Percentiles rank a stretch among this genome's conserved stretches.
phyloP scores from a whole-genome alignment of 805 yeast species.

The Lachancea cidri region DNA sequence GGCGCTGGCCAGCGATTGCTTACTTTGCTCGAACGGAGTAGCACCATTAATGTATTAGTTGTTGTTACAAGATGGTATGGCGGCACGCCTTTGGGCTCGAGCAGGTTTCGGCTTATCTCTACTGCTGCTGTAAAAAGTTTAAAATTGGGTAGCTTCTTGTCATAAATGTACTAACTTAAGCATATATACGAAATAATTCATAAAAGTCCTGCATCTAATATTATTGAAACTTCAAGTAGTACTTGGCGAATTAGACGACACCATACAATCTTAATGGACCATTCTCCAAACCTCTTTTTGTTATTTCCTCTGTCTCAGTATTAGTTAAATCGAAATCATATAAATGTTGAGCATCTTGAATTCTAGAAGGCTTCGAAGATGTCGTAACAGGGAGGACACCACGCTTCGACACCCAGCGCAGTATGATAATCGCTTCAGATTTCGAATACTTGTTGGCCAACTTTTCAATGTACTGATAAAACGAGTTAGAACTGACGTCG shows the following conservation, averaged over 20 bases:
- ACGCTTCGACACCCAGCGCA: slow-evolving; percentile 63
- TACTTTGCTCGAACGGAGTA: slow-evolving; percentile 46
- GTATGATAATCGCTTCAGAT: slow-evolving; percentile 57
- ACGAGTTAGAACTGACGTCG: slow-evolving; percentile 22
- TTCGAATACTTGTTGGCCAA: slow-evolving; percentile 53
- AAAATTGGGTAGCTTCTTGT: slow-evolving; percentile 33
- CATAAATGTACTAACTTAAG: too few relatives aligned
- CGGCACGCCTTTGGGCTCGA: slow-evolving; percentile 67
- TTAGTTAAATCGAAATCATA: slow-evolving; percentile 49
- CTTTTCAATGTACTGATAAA: slow-evolving; percentile 37
- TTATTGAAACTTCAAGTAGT: slow-evolving; percentile 21
- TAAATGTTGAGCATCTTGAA: slow-evolving; percentile 50
- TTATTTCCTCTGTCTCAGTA: slow-evolving; percentile 45
- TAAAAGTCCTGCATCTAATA: slow-evolving; percentile 3
- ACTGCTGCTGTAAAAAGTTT: slow-evolving; percentile 51
- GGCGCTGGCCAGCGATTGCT: slow-evolving; percentile 65
- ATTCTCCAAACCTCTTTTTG: slow-evolving; percentile 38
- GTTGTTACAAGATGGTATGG: slow-evolving; percentile 83
- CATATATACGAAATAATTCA: neutral
- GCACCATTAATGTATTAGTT: slow-evolving; percentile 50
- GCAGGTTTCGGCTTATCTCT: slow-evolving; percentile 63
- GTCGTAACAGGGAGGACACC: slow-evolving; percentile 75
- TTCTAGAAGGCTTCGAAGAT: slow-evolving; percentile 52
- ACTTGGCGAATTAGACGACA: slow-evolving; percentile 23
- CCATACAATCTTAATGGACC: slow-evolving; percentile 33